Conservation (phyloP, 1,139 yeast species). For the Suhomyces wounanorum region DNA sequence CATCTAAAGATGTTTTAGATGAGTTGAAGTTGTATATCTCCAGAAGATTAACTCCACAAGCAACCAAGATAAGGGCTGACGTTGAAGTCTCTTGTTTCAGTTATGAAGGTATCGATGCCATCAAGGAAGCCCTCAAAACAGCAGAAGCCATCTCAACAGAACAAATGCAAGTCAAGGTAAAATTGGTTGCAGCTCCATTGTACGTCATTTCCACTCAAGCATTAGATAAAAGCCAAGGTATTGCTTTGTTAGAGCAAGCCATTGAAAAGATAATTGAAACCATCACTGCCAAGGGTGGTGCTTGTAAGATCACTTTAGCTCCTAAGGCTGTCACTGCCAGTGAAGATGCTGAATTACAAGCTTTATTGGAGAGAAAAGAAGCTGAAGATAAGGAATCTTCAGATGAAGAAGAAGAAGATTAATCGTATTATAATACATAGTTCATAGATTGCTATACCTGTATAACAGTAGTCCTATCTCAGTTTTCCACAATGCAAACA, state of each 20-base stretch:
- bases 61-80: constrained; percentile 96
- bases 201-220: constrained; percentile 93
- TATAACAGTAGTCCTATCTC: neutral
- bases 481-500: neutral
- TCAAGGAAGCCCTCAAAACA: constrained; percentile 80
- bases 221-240: constrained; percentile 86
- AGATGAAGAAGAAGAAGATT: constrained; percentile 47
- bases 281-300: constrained; percentile 78
- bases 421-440: constrained; percentile 10
- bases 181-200: constrained; percentile 96
- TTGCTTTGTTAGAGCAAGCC: constrained; percentile 74
- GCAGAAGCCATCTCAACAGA: constrained; percentile 88
- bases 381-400: constrained; percentile 49
- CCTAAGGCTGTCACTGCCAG: constrained; percentile 98
- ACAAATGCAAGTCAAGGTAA: constrained; percentile 83
- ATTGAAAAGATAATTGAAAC: constrained; percentile 71
- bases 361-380: constrained; percentile 67
- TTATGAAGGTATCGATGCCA: constrained; percentile 97
- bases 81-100: constrained; percentile 96
- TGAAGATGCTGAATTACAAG: constrained; percentile 97
- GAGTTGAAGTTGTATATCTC: constrained; percentile 86
- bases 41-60: constrained; percentile 95
- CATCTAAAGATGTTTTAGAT: constrained; percentile 69
- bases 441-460: constrained; percentile 11
- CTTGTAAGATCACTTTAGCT: constrained; percentile 92